A percentile compares a stretch with the other conserved stretches of the same genome.
These are phyloP conservation scores for Cyclocybe cylindracea DNA, from an alignment of 768 basidiomycete species.

Conservation along the genomic window DNA sequence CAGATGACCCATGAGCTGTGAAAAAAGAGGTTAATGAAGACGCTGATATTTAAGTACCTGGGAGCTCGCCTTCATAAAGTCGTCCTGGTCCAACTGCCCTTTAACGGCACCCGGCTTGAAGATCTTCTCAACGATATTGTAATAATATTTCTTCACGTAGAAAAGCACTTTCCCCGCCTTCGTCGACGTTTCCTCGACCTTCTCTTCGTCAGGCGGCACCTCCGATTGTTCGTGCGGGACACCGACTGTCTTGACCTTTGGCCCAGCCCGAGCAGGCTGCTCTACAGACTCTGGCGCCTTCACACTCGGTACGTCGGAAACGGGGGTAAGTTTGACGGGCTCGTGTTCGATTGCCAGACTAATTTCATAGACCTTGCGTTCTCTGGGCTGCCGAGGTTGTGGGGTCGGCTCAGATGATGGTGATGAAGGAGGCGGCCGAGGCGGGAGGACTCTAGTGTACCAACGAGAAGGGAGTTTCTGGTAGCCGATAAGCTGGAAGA, in stretches of 20 bases:
- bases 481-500: slow-evolving; percentile 2
- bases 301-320: background rate
- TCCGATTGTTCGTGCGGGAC: background rate
- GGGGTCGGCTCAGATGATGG: background rate
- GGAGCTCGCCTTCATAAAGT: slow-evolving; percentile 1
- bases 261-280: background rate
- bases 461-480: slow-evolving; percentile 1
- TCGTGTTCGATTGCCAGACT: background rate
- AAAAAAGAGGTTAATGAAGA: no score
- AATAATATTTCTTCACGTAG: background rate
- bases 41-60: no score
- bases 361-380: background rate
- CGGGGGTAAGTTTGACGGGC: background rate
- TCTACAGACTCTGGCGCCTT: background rate
- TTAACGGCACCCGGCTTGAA: background rate
- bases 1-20: no score
- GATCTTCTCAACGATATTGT: slow-evolving; percentile 1
- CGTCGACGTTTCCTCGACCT: background rate
- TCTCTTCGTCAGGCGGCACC: background rate
- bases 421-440: background rate
- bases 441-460: background rate
- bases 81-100: background rate
- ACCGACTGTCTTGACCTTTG: background rate
- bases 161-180: background rate
- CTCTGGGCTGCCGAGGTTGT: background rate